These are phyloP conservation scores for Tulasnella sp. DNA, from an alignment of 768 basidiomycete species.

Conservation along the genomic window DNA sequence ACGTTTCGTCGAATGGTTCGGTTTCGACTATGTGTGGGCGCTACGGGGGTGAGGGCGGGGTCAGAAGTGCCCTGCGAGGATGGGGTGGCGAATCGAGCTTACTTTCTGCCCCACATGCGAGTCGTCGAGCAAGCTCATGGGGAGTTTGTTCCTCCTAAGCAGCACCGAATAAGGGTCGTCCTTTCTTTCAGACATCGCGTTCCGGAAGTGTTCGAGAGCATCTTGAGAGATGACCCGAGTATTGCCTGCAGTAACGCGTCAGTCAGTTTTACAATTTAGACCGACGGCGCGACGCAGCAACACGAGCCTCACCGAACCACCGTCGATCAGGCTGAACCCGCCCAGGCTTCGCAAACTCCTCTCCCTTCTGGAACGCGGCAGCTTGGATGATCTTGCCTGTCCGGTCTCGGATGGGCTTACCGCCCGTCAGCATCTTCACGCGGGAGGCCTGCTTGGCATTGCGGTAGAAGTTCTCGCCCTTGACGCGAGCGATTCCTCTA, in stretches of 20 bases:
- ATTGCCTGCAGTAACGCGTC: conserved; percentile 59
- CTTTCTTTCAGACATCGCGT: conserved; percentile 76
- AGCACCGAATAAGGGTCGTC: conserved; percentile 96
- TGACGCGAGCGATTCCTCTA: not conserved
- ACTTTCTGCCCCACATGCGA: no score
- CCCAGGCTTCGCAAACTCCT: conserved; percentile 84
- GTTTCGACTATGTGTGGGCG: no score
- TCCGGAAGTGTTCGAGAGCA: conserved; percentile 93
- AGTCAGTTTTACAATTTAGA: not conserved
- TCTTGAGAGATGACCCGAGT: conserved; percentile 97
- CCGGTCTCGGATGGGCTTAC: conserved; percentile 84
- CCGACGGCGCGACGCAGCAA: not conserved
- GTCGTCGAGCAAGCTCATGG: conserved; percentile 72
- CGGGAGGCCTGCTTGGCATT: conserved; percentile 83
- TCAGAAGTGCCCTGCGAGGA: conserved; percentile 36
- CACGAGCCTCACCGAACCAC: conserved; percentile 79
- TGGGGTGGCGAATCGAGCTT: conserved; percentile 35
- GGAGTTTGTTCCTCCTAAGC: conserved; percentile 86
- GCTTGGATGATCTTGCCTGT: conserved; percentile 91
- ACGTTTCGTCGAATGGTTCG: no score
- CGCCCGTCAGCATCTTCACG: conserved; percentile 90
- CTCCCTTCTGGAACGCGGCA: conserved; percentile 92
- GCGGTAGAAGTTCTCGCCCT: conserved; percentile 95
- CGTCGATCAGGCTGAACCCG: conserved; percentile 91
- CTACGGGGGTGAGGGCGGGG: no score